Evolutionary conservation across 2,329 filamentous ascomycete genomes (phyloP).

Genomic region (Grosmannia penicillata): DNA sequence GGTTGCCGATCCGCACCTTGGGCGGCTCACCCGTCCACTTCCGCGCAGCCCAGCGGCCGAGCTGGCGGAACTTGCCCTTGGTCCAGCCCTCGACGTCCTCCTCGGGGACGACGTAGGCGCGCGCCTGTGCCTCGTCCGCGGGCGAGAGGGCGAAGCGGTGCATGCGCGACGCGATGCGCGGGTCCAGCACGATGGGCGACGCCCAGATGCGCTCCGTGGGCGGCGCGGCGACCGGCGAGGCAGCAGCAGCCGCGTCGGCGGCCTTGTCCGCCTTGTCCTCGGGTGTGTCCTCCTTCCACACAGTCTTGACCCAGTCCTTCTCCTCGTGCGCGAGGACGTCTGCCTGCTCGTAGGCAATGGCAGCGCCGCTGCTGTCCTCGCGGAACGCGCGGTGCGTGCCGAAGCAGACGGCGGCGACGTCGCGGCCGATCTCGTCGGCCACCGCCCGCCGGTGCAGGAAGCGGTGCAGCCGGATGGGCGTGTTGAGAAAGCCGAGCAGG

Average conservation of each 20-base stretch:
- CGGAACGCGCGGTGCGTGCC: conserved; percentile 37
- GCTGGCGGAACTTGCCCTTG: conserved; percentile 40
- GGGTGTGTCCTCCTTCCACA: conserved; percentile 35
- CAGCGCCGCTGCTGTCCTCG: conserved; percentile 21
- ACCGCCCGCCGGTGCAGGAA: conserved; percentile 74
- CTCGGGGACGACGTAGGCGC: conserved; percentile 45
- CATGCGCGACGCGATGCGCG: conserved; percentile 66
- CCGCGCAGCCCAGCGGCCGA: conserved; percentile 36
- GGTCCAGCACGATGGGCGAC: conserved; percentile 59
- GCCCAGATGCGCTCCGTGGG: conserved; percentile 61
- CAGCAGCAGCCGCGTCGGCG: conserved; percentile 6
- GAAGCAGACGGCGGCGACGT: conserved; percentile 76
- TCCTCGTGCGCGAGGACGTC: conserved; percentile 56
- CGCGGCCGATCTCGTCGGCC: conserved; percentile 76
- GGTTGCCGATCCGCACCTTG: conserved; percentile 13
- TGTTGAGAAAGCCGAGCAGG: conserved; percentile 83
- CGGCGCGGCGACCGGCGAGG: conserved; percentile 5
- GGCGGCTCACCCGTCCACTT: conserved; percentile 24
- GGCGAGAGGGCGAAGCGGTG: conserved; percentile 54
- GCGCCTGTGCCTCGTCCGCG: conserved; percentile 55
- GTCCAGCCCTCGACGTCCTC: conserved; percentile 58
- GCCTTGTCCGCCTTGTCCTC: too few relatives aligned
- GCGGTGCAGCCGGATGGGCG: conserved; percentile 69
- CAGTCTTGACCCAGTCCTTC: conserved; percentile 70
- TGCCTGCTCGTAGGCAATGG: conserved; percentile 52